phyloP scores from a whole-genome alignment of 2,329 filamentous ascomycete genomes.

The Phoma sp. region DNA sequence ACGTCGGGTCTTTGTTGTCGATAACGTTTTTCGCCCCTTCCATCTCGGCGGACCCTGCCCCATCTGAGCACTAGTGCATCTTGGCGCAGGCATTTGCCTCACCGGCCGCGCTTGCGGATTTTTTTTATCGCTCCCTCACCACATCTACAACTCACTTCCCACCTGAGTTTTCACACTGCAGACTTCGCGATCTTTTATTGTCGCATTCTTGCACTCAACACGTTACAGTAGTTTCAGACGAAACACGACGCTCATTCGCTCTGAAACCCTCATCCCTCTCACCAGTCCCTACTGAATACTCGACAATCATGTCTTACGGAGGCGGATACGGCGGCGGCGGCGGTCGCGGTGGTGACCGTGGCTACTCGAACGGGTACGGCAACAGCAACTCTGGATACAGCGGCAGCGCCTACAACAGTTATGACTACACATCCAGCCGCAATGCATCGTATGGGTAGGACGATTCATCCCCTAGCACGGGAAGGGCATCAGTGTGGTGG shows the following conservation, averaged over 20 bases:
- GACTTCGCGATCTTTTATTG: slow-evolving; percentile 33
- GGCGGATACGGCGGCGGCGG: slow-evolving; percentile 58
- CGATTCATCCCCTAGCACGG: slow-evolving; percentile 43
- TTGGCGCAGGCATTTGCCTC: slow-evolving; percentile 28
- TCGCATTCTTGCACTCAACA: slow-evolving; percentile 34
- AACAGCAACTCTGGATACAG: slow-evolving; percentile 52
- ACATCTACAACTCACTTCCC: slow-evolving; percentile 25
- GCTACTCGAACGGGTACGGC: slow-evolving; percentile 64
- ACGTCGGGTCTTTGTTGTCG: slow-evolving; percentile 23
- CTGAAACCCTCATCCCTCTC: slow-evolving; percentile 34
- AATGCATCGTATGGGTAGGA: slow-evolving; percentile 56
- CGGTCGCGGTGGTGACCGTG: slow-evolving; percentile 55
- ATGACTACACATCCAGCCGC: slow-evolving; percentile 55
- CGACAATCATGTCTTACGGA: slow-evolving; percentile 73
- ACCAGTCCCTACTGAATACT: slow-evolving; percentile 44
- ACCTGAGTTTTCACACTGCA: slow-evolving; percentile 28
- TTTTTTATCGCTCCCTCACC: slow-evolving; percentile 33
- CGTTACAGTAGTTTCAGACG: slow-evolving; percentile 21
- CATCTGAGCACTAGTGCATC: slow-evolving; percentile 24
- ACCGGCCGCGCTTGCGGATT: slow-evolving; percentile 20
- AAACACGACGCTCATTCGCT: slow-evolving; percentile 30
- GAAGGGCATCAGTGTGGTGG: slow-evolving; percentile 50
- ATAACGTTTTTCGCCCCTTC: slow-evolving; percentile 20
- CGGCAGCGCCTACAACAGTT: slow-evolving; percentile 54
- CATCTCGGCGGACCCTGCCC: slow-evolving; percentile 18